Base-by-base conservation (phyloP, 129 eudicot species). In the Helianthus tuberosus region DNA sequence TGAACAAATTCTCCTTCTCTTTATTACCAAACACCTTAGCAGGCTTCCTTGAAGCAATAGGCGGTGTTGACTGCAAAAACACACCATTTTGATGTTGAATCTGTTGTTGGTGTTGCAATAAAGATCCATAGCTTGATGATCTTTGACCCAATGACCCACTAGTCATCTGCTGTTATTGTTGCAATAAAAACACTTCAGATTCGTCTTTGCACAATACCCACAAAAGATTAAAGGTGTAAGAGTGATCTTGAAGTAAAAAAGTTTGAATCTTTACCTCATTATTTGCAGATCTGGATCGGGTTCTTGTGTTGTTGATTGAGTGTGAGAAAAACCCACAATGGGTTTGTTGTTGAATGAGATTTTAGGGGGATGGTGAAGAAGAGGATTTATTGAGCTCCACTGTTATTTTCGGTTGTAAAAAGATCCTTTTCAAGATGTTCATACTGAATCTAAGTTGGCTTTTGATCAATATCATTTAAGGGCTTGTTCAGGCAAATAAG, bases 81-180 rank as follows among this genome's bases (percentile, higher is more conserved):
- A 54, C 73, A 36, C 82, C 82, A 70, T 70, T 89, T 62, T 88
- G 96, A 25, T 82, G 66, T 48, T 86, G n/a, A n/a, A n/a, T n/a
- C n/a, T n/a, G 98, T 53, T 82, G 89, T 69, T 85, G 96, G 38
- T 87, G 94, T 57, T 82, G 92, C 68, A 80, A 90, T 83, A 90
- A 86, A 65, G 96, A 93, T 15, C 98, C 98, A 90, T 88, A 84
- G 76, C 84, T 80, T n/a, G 84, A 75, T 61, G 92, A 72, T 78
- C 62, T 55, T 55, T 57, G 36, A 57, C 63, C 36, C 63, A 57
- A 57, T 57, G 63, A 55, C 63, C 63, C 63, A 57, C 38, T 20
- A 20, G 38, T 57, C 36, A 57, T 57, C 23, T 35, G 23, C 23
- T 5, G 11, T 16, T 0, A n/a, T n/a, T n/a, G n/a, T n/a, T n/a